phyloP scores from a whole-genome alignment of 177 flowering plant species.

The Telopea speciosissima region DNA sequence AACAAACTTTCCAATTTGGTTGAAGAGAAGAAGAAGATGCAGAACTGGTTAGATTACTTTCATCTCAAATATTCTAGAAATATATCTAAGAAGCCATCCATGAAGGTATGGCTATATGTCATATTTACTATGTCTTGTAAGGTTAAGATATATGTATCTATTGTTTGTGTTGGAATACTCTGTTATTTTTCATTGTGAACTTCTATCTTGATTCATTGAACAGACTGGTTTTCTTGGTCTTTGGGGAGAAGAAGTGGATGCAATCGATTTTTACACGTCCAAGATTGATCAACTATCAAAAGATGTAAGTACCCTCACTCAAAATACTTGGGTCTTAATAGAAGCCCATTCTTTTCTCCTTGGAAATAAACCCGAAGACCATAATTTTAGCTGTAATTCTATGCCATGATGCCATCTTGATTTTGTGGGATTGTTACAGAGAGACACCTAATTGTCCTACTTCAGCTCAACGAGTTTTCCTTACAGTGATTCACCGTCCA shows the following conservation, averaged over 20 bases:
- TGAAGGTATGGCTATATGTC: constrained; percentile 40
- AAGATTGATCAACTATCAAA: constrained; percentile 40
- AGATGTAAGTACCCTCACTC: constrained; percentile 36
- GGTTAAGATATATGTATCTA: neutral
- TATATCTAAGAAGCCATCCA: constrained; percentile 37
- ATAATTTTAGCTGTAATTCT: no score
- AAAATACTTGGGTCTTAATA: no score
- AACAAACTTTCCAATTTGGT: constrained; percentile 50
- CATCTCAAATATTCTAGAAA: constrained; percentile 56
- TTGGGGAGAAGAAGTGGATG: constrained; percentile 57
- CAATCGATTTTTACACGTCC: constrained; percentile 51
- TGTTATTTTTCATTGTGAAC: neutral
- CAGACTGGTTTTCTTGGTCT: constrained; percentile 79
- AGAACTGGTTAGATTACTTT: constrained; percentile 68
- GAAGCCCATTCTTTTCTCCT: no score
- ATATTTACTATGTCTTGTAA: neutral
- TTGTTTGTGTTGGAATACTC: neutral
- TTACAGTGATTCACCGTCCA: no score
- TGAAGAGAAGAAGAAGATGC: constrained; percentile 47
- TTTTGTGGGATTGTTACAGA: no score
- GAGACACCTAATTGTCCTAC: no score
- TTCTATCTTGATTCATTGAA: neutral
- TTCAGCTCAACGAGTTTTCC: no score
- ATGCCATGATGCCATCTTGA: no score
- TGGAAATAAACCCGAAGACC: no score